phyloP scores from a whole-genome alignment of 768 basidiomycete species.

The Bullera alba region DNA sequence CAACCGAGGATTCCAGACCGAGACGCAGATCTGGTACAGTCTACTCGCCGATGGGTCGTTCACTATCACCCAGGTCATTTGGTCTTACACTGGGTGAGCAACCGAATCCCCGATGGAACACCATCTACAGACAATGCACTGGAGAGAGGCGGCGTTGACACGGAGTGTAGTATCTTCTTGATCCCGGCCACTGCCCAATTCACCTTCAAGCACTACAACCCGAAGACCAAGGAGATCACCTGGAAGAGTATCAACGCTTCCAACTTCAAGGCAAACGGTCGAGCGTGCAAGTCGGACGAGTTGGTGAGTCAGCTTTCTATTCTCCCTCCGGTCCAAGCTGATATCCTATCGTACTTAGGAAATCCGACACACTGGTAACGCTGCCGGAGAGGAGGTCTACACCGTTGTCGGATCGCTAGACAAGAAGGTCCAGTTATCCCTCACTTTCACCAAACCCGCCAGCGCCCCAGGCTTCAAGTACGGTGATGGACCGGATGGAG shows the following conservation, averaged over 20 bases:
- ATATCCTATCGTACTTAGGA: slow-evolving; percentile 17
- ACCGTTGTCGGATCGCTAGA: slow-evolving; percentile 70
- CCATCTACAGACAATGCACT: slow-evolving; percentile 10
- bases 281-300: slow-evolving; percentile 38
- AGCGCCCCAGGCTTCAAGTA: slow-evolving; percentile 81
- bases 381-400: slow-evolving; percentile 63
- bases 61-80: slow-evolving; percentile 76
- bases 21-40: slow-evolving; percentile 84
- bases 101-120: slow-evolving; percentile 9
- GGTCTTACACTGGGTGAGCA: slow-evolving; percentile 79
- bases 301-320: slow-evolving; percentile 51
- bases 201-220: slow-evolving; percentile 78
- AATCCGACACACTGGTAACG: slow-evolving; percentile 46
- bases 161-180: slow-evolving; percentile 52
- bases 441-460: slow-evolving; percentile 65
- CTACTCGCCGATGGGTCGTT: slow-evolving; percentile 70
- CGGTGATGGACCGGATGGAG: slow-evolving; percentile 79
- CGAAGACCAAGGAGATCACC: slow-evolving; percentile 60
- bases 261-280: slow-evolving; percentile 32
- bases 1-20: slow-evolving; percentile 70
- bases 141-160: not conserved
- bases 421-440: slow-evolving; percentile 68
- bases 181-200: slow-evolving; percentile 95
- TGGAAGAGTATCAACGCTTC: slow-evolving; percentile 79
- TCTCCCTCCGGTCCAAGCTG: slow-evolving; percentile 52